phyloP scores from a whole-genome alignment of 2,329 filamentous ascomycete genomes.

The Blastomyces emzantsi region DNA sequence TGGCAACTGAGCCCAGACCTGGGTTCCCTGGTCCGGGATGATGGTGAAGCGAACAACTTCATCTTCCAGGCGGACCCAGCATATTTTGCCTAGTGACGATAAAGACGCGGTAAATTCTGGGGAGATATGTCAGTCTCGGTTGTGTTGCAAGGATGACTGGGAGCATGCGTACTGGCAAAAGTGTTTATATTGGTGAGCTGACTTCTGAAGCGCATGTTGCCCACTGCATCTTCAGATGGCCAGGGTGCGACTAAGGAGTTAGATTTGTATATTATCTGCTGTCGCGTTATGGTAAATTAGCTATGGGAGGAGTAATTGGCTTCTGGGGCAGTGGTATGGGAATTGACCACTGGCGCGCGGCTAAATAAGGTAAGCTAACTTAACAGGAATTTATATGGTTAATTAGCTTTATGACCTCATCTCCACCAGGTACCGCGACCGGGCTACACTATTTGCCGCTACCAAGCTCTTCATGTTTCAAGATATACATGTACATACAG shows the following conservation, averaged over 20 bases:
- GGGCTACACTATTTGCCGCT: too few species aligned
- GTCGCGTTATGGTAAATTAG: neutral
- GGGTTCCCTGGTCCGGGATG: constrained; percentile 85
- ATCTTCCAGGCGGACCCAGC: constrained; percentile 83
- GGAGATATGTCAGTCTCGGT: constrained; percentile 4
- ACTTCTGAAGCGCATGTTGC: constrained; percentile 45
- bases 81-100: constrained; percentile 65
- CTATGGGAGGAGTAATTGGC: too few species aligned
- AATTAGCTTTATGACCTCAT: too few species aligned
- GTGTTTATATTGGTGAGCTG: constrained; percentile 44
- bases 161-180: constrained; percentile 42
- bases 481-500: too few species aligned
- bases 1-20: constrained; percentile 79
- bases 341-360: too few species aligned
- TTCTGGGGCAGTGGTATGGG: too few species aligned
- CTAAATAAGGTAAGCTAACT: too few species aligned
- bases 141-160: neutral
- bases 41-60: constrained; percentile 88
- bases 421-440: too few species aligned
- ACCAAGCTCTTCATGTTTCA: too few species aligned
- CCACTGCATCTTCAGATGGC: neutral
- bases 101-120: constrained; percentile 55
- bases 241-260: neutral
- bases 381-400: too few species aligned
- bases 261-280: neutral